Evolutionary conservation across 805 yeast species (phyloP), one percentile per base, ranked within the genome.

Genomic region (Candida stauntonica): DNA sequence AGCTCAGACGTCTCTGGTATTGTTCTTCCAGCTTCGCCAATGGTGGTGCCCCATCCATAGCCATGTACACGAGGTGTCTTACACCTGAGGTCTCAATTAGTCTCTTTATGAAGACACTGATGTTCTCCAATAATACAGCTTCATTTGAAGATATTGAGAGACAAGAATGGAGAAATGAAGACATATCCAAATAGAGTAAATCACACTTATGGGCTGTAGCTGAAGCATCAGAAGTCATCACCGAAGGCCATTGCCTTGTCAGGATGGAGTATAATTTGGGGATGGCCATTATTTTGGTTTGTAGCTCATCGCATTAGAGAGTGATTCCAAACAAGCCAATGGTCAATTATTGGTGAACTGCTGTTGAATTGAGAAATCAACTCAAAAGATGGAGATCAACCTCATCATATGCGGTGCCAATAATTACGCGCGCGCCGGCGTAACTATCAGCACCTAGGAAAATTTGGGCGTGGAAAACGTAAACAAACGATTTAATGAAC

Each of bases 1-100:
- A 8, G 24, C 24, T 21, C 12, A 7, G 24, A 63, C 98, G 77
- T 68, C 98, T 79, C 0, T 91, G 75, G 58, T 96, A 77, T 63
- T 91, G 98, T 60, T 88, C 96, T 58, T 86, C 86, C 91, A 89
- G 83, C 57, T 91, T 91, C 4, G 96, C 96, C 52, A 97, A 67
- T 13, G 98, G 98, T 0, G 98, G 97, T 29, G 87, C 96, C 54
- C 98, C 98, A 65, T 91, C 98, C 50, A 91, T 81, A 2, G 97
- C 97, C 91, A 91, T 82, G 57, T 78, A 88, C 45, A 91, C 78
- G 5, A 78, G 71, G 52, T 82, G 72, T 48, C 77, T 68, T 9
- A 97, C 98, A 56, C 75, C 44, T 7, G 86, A 81, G 17, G 82
- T 72, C 39, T 75, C 75, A 51, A 89, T 85, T 40, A 93, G 66